These are phyloP conservation scores for Spathaspora boniae DNA, from an alignment of 805 yeast species.

Conservation along the genomic window DNA sequence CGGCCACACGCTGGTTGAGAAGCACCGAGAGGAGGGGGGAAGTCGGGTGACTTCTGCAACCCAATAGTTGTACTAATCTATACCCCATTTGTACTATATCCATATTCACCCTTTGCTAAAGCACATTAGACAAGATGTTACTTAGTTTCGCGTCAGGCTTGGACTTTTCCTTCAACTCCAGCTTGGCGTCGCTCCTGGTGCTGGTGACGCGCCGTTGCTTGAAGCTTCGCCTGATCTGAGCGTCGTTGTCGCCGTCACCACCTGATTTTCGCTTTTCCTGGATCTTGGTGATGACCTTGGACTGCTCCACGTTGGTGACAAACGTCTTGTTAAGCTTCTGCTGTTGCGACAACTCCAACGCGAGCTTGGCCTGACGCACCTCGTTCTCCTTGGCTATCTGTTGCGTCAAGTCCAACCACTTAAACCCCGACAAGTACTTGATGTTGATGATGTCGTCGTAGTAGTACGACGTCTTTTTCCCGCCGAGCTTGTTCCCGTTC, in stretches of 20 bases:
- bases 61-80: slow-evolving; percentile 1
- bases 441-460: slow-evolving; percentile 92
- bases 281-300: slow-evolving; percentile 75
- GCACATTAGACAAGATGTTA: slow-evolving; percentile 51
- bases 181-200: slow-evolving; percentile 60
- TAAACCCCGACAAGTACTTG: slow-evolving; percentile 85
- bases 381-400: slow-evolving; percentile 91
- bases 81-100: not conserved
- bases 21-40: not conserved
- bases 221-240: slow-evolving; percentile 54
- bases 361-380: slow-evolving; percentile 79
- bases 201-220: slow-evolving; percentile 68
- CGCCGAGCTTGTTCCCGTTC: slow-evolving; percentile 88
- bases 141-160: slow-evolving; percentile 39
- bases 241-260: slow-evolving; percentile 17
- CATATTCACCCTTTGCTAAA: too few species aligned
- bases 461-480: slow-evolving; percentile 85
- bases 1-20: not conserved
- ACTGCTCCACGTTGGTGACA: slow-evolving; percentile 77
- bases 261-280: slow-evolving; percentile 41
- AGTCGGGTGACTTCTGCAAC: not conserved
- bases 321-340: slow-evolving; percentile 81
- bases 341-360: slow-evolving; percentile 87
- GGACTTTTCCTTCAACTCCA: slow-evolving; percentile 39
- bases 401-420: slow-evolving; percentile 92